Conservation (phyloP, 495 filamentous ascomycete species). For the Neurospora africana region DNA sequence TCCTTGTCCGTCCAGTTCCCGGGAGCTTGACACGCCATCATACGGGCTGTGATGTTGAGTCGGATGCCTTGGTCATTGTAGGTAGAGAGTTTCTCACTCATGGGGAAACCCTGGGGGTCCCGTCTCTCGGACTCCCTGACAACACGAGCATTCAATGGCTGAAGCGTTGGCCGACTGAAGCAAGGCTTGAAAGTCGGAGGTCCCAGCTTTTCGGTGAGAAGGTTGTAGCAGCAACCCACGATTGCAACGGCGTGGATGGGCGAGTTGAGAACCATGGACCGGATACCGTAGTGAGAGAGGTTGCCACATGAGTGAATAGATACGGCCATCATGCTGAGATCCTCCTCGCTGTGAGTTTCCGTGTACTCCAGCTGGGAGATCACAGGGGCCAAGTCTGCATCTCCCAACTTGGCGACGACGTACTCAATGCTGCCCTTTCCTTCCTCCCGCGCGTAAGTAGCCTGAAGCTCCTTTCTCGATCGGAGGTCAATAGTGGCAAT, state of each 20-base stretch:
- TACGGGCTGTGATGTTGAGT: constrained; percentile 89
- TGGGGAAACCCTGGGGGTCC: constrained; percentile 87
- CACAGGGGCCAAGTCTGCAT: constrained; percentile 50
- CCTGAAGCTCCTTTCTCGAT: constrained; percentile 33
- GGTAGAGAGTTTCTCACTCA: constrained; percentile 62
- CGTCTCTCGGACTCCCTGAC: constrained; percentile 43
- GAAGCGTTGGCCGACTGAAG: constrained; percentile 50
- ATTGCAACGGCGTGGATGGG: constrained; percentile 80
- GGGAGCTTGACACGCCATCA: constrained; percentile 94
- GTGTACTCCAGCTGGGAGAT: constrained; percentile 32
- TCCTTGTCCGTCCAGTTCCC: constrained; percentile 77
- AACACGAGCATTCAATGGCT: constrained; percentile 41
- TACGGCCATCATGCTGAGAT: constrained; percentile 64
- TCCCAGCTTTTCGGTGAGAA: constrained; percentile 79
- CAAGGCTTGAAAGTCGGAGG: constrained; percentile 77
- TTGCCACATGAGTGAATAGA: constrained; percentile 97
- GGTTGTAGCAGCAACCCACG: constrained; percentile 96
- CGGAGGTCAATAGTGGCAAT: constrained; percentile 34
- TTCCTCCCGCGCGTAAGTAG: constrained; percentile 35
- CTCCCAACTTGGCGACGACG: constrained; percentile 45
- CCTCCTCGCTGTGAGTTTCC: constrained; percentile 17
- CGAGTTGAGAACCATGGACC: constrained; percentile 73
- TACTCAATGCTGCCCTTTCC: constrained; percentile 63
- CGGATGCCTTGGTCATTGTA: constrained; percentile 56
- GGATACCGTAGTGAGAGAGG: constrained; percentile 86